These are phyloP conservation scores for Curvularia hawaiiensis DNA, from an alignment of 2,329 filamentous ascomycete genomes.

Conservation along the genomic window DNA sequence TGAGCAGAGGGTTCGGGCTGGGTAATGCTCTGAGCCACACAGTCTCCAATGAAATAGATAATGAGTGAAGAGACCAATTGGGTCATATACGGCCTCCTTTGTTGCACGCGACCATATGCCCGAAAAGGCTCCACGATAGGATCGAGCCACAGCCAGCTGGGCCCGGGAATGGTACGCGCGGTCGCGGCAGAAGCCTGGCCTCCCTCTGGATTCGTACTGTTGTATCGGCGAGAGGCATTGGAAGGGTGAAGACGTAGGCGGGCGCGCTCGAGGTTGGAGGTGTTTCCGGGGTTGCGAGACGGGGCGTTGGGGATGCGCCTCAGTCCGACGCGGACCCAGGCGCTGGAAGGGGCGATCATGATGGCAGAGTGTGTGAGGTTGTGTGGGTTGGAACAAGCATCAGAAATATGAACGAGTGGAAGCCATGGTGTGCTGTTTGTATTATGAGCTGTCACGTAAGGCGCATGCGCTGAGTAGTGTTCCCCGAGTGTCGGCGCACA, in stretches of 20 bases:
- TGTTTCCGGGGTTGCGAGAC: slow-evolving; percentile 15
- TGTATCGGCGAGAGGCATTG: slow-evolving; percentile 19
- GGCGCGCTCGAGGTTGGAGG: slow-evolving; percentile 15
- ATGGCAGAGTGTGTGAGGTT: slow-evolving; percentile 19
- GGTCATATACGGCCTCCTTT: slow-evolving; percentile 74
- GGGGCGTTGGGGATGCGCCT: slow-evolving; percentile 29
- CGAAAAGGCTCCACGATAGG: slow-evolving; percentile 54
- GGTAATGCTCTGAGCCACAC: slow-evolving; percentile 73
- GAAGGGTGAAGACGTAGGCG: slow-evolving; percentile 18
- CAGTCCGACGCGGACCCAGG: slow-evolving; percentile 31
- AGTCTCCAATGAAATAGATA: slow-evolving; percentile 79
- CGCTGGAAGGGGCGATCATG: slow-evolving; percentile 41
- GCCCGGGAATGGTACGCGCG: slow-evolving; percentile 48
- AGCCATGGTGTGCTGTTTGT: slow-evolving; percentile 19
- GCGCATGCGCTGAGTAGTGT: slow-evolving; percentile 19
- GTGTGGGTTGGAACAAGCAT: slow-evolving; percentile 11
- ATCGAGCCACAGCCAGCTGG: slow-evolving; percentile 54
- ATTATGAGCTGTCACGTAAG: slow-evolving; percentile 22
- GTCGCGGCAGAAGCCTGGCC: slow-evolving; percentile 25
- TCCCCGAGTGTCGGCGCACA: slow-evolving; percentile 32
- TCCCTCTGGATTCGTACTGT: slow-evolving; percentile 27
- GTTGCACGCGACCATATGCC: slow-evolving; percentile 72
- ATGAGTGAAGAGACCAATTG: slow-evolving; percentile 77
- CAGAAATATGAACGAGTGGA: slow-evolving; percentile 6
- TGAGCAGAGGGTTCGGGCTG: slow-evolving; percentile 5